Conservation (phyloP, 2,329 filamentous ascomycete genomes). For the Sarocladium kiliense region DNA sequence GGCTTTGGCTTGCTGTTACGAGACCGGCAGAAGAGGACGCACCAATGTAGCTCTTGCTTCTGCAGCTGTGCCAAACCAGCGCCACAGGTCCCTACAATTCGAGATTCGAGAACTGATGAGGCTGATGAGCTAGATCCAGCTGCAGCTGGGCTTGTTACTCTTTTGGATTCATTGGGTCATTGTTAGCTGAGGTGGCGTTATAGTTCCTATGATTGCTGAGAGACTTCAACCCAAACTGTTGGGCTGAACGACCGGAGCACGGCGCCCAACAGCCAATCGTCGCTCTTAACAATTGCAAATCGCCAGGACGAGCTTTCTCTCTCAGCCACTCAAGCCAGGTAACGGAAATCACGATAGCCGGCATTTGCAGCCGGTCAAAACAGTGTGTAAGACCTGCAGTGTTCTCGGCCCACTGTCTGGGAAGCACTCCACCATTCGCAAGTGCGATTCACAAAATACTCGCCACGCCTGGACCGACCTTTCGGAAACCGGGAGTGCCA, state of each 20-base stretch:
- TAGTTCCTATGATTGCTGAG: neutral
- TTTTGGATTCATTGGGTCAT: neutral
- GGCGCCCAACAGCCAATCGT: neutral
- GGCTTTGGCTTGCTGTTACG: neutral
- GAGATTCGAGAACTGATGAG: neutral
- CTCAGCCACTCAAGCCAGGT: neutral
- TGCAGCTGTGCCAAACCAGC: neutral
- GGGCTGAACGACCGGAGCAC: neutral
- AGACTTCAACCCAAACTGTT: neutral
- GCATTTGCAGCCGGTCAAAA: no score
- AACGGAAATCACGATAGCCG: neutral
- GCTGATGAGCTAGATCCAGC: neutral
- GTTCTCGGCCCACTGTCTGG: neutral
- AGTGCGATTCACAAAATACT: neutral
- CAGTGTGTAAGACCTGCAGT: slow-evolving; percentile 1
- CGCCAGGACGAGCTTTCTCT: neutral
- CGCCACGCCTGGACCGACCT: neutral
- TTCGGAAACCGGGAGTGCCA: neutral
- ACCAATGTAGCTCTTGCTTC: neutral
- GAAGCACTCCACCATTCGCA: neutral
- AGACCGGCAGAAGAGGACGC: no score
- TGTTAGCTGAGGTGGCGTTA: neutral
- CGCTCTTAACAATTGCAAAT: neutral
- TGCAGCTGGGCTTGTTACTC: neutral
- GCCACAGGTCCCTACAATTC: neutral